phyloP scores from a whole-genome alignment of 2,329 filamentous ascomycete genomes.

The Colletotrichum godetiae region DNA sequence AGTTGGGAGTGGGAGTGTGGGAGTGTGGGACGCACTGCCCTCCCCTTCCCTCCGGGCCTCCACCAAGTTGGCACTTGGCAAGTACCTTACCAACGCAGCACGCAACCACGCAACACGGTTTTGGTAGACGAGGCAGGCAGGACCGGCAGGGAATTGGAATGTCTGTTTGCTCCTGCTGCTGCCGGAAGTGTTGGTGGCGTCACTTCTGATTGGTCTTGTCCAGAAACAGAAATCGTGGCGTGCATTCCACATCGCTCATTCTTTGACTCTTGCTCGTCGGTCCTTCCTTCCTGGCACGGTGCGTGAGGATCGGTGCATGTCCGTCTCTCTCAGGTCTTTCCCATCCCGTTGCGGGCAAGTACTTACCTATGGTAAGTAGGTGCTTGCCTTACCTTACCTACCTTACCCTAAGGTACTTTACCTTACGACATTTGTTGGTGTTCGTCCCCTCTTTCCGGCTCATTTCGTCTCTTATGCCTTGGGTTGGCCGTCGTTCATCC shows the following conservation, averaged over 20 bases:
- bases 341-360: not conserved
- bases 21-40: not conserved
- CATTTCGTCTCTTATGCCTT: not conserved
- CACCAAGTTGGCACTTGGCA: no score
- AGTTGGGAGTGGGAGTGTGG: not conserved
- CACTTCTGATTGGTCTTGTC: conserved; percentile 29
- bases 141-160: conserved; percentile 8
- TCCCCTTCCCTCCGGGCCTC: not conserved
- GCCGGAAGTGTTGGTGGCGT: conserved; percentile 35
- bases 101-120: not conserved
- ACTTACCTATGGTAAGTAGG: no score
- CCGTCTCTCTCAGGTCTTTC: not conserved
- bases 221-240: conserved; percentile 25
- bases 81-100: not conserved
- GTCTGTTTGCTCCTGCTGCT: conserved; percentile 33
- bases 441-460: not conserved
- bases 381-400: no score
- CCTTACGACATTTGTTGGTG: not conserved
- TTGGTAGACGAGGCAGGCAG: not conserved
- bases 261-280: conserved; percentile 1
- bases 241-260: conserved; percentile 1
- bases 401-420: no score
- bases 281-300: not conserved
- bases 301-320: not conserved
- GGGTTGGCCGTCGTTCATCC: no score